Base-by-base conservation (phyloP, 140 eudicot genomes). In the Cichorium intybus region DNA sequence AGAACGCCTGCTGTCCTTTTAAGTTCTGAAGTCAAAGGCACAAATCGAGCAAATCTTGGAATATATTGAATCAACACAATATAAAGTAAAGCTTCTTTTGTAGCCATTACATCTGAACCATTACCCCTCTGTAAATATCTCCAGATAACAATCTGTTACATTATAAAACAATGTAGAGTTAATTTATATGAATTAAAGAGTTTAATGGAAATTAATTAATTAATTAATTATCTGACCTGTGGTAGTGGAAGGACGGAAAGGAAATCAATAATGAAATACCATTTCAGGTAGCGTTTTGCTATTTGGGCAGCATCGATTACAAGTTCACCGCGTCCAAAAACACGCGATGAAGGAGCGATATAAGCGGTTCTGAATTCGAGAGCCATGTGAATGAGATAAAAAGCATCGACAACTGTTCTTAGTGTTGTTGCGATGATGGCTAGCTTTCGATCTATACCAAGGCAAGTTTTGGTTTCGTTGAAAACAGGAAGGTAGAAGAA, bases 301-400 rank as follows among this genome's bases (percentile, higher is more conserved):
- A 92, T 92, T 77, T 88, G 77, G 15, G 72, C 86, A 24, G 95
- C 78, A 88, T 92, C 98, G 31, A 92, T 88, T 14, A 92, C 98
- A 57, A 92, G 96, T 83, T 88, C 96, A 61, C 98, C 98, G 20
- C 98, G 82, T 52, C 98, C 98, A 76, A 92, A 92, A 46, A 92
- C 98, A 66, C 98, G 85, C 10, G 98, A 92, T 11, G 98, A 92
- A 20, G 98, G 98, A 24, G 98, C 98, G 64, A 92, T 85, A 41
- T 77, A 92, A 66, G 96, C 98, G 12, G 98, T 92, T 49, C 95
- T 81, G 59, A 92, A 92, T 54, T 88, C 93, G 56, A 92, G 96
- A 63, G 81, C 90, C 93, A 92, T 88, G 78, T 79, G 98, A 66
- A 88, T 66, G 48, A 88, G 89, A 66, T 92, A 92, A 79, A 92